A percentile compares a stretch with the other conserved stretches of the same genome.
These are phyloP conservation scores for Dryas drummondii DNA, from an alignment of 306 rosid genomes.

Conservation along the genomic window DNA sequence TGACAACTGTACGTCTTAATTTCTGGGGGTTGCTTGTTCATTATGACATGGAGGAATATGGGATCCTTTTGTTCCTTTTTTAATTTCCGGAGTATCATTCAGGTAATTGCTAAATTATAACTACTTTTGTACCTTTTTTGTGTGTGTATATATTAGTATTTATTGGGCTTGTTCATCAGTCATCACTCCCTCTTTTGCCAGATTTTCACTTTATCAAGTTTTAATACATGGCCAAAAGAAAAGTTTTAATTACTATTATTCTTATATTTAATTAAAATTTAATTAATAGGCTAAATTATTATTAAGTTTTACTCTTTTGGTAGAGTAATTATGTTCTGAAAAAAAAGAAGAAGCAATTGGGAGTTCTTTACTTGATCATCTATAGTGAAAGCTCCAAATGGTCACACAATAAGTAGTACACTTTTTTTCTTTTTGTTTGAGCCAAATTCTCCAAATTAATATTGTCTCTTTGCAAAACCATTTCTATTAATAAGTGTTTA, in stretches of 20 bases:
- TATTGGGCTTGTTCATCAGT: not conserved
- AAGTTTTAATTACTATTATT: not conserved
- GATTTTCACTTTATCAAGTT: not conserved
- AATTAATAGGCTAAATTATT: not conserved
- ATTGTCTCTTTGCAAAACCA: not conserved
- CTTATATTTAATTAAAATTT: not conserved
- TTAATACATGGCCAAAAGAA: no score
- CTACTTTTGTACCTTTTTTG: not conserved
- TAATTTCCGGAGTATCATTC: conserved; percentile 25
- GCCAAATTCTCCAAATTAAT: not conserved
- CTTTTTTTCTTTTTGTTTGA: not conserved
- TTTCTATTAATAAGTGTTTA: not conserved
- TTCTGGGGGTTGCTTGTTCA: conserved; percentile 3
- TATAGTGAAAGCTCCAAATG: no score
- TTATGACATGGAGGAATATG: conserved; percentile 37
- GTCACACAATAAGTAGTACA: no score
- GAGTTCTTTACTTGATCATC: no score
- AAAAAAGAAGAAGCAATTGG: no score
- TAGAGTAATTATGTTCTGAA: not conserved
- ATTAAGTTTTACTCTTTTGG: not conserved
- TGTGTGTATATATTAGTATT: not conserved
- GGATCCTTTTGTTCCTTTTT: conserved; percentile 18
- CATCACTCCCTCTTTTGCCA: not conserved
- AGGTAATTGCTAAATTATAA: conserved; percentile 27
- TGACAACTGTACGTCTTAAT: not conserved